Percentiles rank a stretch among this genome's conserved stretches.
Conservation (phyloP, 2,329 filamentous ascomycete genomes). For the Rasamsonia emersonii region DNA sequence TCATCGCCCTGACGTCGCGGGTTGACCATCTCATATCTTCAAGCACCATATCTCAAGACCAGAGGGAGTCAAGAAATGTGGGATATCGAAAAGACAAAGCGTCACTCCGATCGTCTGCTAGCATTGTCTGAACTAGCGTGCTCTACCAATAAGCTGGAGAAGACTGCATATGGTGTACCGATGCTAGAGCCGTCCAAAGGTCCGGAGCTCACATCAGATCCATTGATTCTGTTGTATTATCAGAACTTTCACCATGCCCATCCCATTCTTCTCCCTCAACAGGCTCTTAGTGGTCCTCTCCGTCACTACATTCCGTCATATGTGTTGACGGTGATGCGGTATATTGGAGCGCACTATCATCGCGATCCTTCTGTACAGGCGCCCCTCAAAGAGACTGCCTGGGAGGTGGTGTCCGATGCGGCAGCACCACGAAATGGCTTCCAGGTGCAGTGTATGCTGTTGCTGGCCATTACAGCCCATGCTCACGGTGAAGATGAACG, state of each 20-base stretch:
- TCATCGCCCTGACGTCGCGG: too few species aligned
- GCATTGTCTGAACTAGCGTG: too few species aligned
- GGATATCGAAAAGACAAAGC: too few species aligned
- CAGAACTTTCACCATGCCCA: constrained; percentile 43
- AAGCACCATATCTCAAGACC: too few species aligned
- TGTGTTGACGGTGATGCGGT: constrained; percentile 40
- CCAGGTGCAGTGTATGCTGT: constrained; percentile 23
- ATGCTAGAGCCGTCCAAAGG: too few species aligned
- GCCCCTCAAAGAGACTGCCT: constrained; percentile 12
- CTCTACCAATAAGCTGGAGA: too few species aligned
- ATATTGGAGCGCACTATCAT: constrained; percentile 44
- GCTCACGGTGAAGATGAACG: constrained; percentile 17
- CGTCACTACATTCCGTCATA: constrained; percentile 30
- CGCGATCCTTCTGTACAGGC: constrained; percentile 19
- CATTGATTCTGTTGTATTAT: constrained; percentile 41
- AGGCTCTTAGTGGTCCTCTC: constrained; percentile 16
- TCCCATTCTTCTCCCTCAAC: constrained; percentile 42
- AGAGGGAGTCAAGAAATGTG: too few species aligned
- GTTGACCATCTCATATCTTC: too few species aligned
- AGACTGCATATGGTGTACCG: too few species aligned
- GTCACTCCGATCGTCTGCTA: too few species aligned
- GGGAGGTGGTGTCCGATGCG: constrained; percentile 6
- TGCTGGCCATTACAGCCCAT: constrained; percentile 23
- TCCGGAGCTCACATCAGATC: constrained; percentile 15
- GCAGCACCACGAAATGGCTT: constrained; percentile 17